A percentile compares a stretch with the other conserved stretches of the same genome.
These are phyloP conservation scores for Scenedesmus sp. DNA, from an alignment of 163 green algal species.

Conservation along the genomic window DNA sequence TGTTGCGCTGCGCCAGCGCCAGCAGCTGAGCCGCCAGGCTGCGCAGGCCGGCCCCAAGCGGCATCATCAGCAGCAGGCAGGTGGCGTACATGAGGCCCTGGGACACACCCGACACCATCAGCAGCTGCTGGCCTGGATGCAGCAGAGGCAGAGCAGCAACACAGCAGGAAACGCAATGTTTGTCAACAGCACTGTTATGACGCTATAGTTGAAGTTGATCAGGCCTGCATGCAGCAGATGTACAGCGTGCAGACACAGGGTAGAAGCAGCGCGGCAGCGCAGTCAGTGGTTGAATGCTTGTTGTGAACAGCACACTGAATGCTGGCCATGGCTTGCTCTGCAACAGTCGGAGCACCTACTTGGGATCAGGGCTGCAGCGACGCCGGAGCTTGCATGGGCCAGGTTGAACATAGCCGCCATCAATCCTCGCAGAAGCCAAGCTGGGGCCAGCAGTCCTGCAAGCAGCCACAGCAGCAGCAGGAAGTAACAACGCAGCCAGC, in stretches of 20 bases:
- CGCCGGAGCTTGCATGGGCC: background rate
- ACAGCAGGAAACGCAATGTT: background rate
- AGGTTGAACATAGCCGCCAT: conserved; percentile 26
- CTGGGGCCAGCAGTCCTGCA: conserved; percentile 32
- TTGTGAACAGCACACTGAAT: too few relatives aligned
- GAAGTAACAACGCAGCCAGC: background rate
- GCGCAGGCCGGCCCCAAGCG: conserved; percentile 31
- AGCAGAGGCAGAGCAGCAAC: background rate
- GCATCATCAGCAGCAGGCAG: conserved; percentile 50
- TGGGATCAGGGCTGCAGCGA: conserved; percentile 18
- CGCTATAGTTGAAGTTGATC: too few relatives aligned
- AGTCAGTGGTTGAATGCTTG: too few relatives aligned
- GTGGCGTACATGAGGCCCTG: conserved; percentile 30
- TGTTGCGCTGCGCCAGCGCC: background rate
- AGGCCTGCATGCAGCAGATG: too few relatives aligned
- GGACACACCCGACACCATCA: background rate
- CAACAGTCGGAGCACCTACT: background rate
- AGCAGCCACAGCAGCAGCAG: background rate
- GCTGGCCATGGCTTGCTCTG: too few relatives aligned
- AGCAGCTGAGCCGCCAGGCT: background rate
- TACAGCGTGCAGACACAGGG: too few relatives aligned
- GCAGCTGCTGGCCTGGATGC: conserved; percentile 3
- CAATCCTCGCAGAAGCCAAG: conserved; percentile 12
- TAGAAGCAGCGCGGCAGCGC: too few relatives aligned
- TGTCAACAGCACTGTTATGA: background rate